Conservation (phyloP, 257 asterid genomes). For the Solanum rostratum region DNA sequence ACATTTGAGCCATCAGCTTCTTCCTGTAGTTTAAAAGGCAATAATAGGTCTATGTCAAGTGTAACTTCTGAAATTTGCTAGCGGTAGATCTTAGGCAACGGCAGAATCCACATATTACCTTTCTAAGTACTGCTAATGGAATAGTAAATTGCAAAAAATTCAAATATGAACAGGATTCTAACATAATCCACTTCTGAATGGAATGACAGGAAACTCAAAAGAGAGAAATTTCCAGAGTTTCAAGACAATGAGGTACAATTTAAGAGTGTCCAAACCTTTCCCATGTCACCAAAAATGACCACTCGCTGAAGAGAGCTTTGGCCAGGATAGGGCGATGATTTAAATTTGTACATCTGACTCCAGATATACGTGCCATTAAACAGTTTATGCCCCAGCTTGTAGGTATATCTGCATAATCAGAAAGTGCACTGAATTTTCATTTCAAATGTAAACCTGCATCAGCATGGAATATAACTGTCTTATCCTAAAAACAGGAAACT, state of each 20-base stretch:
- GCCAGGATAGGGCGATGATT: slow-evolving; percentile 93
- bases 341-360: slow-evolving; percentile 58
- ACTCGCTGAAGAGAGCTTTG: slow-evolving; percentile 76
- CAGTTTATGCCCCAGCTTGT: slow-evolving; percentile 75
- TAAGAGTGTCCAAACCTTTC: slow-evolving; percentile 51
- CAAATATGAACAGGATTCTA: background rate
- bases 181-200: background rate
- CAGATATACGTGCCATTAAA: slow-evolving; percentile 48
- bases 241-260: background rate
- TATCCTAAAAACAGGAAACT: background rate
- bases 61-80: background rate
- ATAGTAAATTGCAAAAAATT: background rate
- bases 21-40: slow-evolving; percentile 30
- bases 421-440: background rate
- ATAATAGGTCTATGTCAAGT: background rate
- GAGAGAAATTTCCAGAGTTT: background rate
- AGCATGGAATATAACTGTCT: background rate
- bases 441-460: background rate
- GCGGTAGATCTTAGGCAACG: background rate
- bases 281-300: slow-evolving; percentile 93
- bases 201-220: background rate
- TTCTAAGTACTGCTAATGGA: background rate
- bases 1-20: slow-evolving; percentile 96
- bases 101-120: background rate
- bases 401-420: slow-evolving; percentile 59